Evolutionary conservation across 306 rosid genomes (phyloP), one percentile per base, ranked within the genome.

Genomic region (Styphnolobium japonicum): DNA sequence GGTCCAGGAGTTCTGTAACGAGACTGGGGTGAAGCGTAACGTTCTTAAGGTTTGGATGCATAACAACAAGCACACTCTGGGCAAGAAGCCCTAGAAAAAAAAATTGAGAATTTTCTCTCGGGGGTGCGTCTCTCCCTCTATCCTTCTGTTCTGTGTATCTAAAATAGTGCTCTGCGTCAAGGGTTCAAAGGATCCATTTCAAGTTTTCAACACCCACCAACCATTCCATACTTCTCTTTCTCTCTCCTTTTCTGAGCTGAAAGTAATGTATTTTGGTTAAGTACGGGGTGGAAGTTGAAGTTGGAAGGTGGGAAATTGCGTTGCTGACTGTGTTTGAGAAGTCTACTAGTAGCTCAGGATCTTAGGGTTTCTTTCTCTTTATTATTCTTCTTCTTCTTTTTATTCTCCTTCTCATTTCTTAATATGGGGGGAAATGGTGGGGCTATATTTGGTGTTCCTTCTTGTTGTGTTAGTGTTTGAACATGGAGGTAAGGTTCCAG

Each of bases 41-140:
- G 98, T 95, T 45, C 98, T 95, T 46, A 95, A 95, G 88, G 98
- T 95, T 52, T 95, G 98, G 98, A 92, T 95, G 98, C 98, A 95
- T 82, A 95, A 95, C 87, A 95, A 95, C 97, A 95, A 95, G 85
- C 97, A 91, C 90, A 95, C 98, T 45, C 94, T 92, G 11, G 98
- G 98, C 85, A 95, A 95, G 95, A 92, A 95, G 89, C 97, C 98
- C 97, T 92, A 91, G 85, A 56, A 14, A 63, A 46, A 21, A 40
- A 34, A 11, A 14, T 14, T 18, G 8, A 25, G 4, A 23, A 34
- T 67, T 75, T 19, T 49, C 7, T 46, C 21, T 51, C 0, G 2
- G 21, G 72, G 33, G 36, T 51, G 27, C 12, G 19, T 10, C 3
- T 39, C 10, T 40, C 43, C 52, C 51, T 48, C 0, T 2, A 4